Evolutionary conservation across 2,329 filamentous ascomycete genomes (phyloP), one percentile per base, ranked within the genome.

Genomic region (Penicillium sp.): DNA sequence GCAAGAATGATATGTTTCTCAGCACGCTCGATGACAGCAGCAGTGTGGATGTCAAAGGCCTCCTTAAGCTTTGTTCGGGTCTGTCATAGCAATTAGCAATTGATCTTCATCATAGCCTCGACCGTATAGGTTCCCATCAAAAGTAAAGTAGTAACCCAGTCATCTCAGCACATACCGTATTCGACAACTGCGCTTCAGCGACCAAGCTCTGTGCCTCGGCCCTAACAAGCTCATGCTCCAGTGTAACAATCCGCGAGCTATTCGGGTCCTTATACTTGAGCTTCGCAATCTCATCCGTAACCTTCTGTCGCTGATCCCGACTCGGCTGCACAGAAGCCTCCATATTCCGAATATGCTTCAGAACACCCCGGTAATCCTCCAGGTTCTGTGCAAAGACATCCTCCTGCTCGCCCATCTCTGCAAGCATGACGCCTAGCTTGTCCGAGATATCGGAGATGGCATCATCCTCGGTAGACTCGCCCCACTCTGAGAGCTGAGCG

Each of bases 1-100:
- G 95, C 93, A 16, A 99, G 85, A 59, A 99, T 91, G 68, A 93
- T 90, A 74, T 99, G 95, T 80, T 98, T 98, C 81, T 98, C 95
- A 25, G 92, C 92, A 31, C 93, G 90, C 81, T 99, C 95, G 67
- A 99, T 96, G 21, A 92, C 91, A 58, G 93, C 92, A 16, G 90
- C 86, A 63, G 96, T 91, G 73, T 98, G 92, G 59, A 90, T 77
- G 64, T 93, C 91, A 72, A 93, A 98, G 25, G 95, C 91, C 77
- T 97, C 91, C 79, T 96, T 97, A 78, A 99, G 83, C 79, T 97
- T 98, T 77, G 95, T 90, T 57, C 95, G 90, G 35, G 95, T 98
- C 90, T 95, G 61, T 39, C 26, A 21, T 8, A 29, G 47, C 14
- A 11, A 25, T 65, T 55, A 62, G 60, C 50, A 31, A 54, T 14